Evolutionary conservation across 805 yeast species (phyloP).

Genomic region (Candida fluviatilis): DNA sequence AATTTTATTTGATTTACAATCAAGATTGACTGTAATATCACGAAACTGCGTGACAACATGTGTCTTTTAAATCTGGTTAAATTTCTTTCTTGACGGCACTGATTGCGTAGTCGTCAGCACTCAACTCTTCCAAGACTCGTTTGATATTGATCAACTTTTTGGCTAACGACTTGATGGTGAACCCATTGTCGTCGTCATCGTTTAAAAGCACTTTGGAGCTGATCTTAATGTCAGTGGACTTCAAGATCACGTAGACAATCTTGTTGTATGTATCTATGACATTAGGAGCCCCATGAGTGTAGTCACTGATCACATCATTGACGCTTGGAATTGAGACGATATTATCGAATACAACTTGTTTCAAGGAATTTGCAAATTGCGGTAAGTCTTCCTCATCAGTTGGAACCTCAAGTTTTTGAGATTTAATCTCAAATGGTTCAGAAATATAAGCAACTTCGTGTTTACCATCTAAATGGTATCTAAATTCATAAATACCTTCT

Average conservation of each 20-base stretch:
- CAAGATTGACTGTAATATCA: no score
- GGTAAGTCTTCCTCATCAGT: conserved; percentile 21
- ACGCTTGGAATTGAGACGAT: conserved; percentile 21
- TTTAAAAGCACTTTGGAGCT: conserved; percentile 34
- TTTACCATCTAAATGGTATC: conserved; percentile 63
- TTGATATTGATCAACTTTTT: conserved; percentile 31
- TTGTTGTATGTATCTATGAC: conserved; percentile 26
- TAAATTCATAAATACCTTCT: conserved; percentile 67
- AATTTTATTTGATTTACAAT: background rate
- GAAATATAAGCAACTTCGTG: conserved; percentile 70
- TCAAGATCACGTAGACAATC: conserved; percentile 25
- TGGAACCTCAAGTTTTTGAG: conserved; percentile 37
- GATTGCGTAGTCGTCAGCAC: conserved; percentile 12
- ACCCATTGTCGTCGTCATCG: conserved; percentile 16
- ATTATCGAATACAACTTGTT: conserved; percentile 26
- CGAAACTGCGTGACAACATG: no score
- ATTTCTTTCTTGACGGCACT: conserved; percentile 10
- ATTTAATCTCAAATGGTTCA: conserved; percentile 58
- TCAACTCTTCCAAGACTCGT: conserved; percentile 33
- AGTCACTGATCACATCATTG: conserved; percentile 23
- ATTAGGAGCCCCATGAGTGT: conserved; percentile 22
- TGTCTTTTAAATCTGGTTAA: no score
- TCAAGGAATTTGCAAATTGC: conserved; percentile 29
- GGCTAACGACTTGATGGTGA: conserved; percentile 26
- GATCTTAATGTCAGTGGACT: conserved; percentile 33